phyloP scores from a whole-genome alignment of 192 early-diverging fungal genomes.

The Pilaira anomala region DNA sequence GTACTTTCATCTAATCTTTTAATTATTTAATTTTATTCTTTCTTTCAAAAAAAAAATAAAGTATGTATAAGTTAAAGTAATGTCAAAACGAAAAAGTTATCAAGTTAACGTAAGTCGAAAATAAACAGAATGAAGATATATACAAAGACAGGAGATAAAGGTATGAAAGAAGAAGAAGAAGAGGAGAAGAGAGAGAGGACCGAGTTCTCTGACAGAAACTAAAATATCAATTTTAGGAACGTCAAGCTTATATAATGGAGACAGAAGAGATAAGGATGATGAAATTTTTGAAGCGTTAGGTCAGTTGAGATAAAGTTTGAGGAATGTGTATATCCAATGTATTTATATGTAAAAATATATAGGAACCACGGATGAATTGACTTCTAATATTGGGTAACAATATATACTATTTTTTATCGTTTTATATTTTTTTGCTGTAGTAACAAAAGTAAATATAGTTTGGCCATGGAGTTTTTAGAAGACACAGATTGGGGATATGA shows the following conservation, averaged over 20 bases:
- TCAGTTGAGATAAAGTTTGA: slow-evolving; percentile 6
- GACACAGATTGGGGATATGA: slow-evolving; percentile 16
- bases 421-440: no score
- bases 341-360: not conserved
- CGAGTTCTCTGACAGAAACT: not conserved
- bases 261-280: slow-evolving; percentile 85
- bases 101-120: not conserved
- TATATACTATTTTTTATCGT: not conserved
- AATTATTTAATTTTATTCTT: no score
- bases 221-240: slow-evolving; percentile 48
- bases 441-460: slow-evolving; percentile 12
- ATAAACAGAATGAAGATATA: slow-evolving; percentile 62
- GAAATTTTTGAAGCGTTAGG: slow-evolving; percentile 88
- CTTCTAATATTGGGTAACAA: slow-evolving; percentile 61
- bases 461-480: slow-evolving; percentile 32
- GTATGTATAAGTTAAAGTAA: no score
- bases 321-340: not conserved
- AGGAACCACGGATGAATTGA: slow-evolving; percentile 84
- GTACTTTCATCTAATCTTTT: not conserved
- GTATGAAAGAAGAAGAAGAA: slow-evolving; percentile 25
- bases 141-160: slow-evolving; percentile 93
- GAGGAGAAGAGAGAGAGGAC: not conserved
- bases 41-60: no score
- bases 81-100: no score
- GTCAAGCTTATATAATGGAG: slow-evolving; percentile 86